Evolutionary conservation across 148 eudicot species (phyloP).

Genomic region (Vaccinium macrocarpon): DNA sequence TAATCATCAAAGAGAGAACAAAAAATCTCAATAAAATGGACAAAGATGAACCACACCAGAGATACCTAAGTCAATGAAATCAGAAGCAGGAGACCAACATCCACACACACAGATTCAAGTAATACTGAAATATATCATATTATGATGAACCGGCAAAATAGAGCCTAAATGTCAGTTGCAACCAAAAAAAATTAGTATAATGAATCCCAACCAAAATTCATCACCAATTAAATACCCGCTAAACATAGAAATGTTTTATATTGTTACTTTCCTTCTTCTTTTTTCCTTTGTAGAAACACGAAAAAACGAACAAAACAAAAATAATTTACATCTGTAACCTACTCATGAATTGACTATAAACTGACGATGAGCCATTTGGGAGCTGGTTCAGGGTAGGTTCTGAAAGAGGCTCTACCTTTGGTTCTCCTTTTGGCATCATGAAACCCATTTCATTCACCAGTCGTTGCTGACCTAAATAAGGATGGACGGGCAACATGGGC

Average conservation of each 20-base stretch:
- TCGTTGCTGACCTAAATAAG: constrained; percentile 23
- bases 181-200: not conserved
- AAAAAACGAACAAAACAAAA: not conserved
- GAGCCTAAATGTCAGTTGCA: not conserved
- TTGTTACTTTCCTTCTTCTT: constrained; percentile 13
- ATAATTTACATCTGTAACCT: constrained; percentile 41
- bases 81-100: not conserved
- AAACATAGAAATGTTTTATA: constrained; percentile 13
- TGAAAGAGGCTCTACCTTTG: constrained; percentile 40
- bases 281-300: not conserved
- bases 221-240: constrained; percentile 9
- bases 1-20: not conserved
- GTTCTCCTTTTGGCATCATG: constrained; percentile 42
- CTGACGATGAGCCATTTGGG: constrained; percentile 23
- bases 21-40: not conserved
- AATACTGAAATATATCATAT: not conserved
- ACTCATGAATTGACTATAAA: constrained; percentile 44
- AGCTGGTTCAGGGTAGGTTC: constrained; percentile 32
- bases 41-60: not conserved
- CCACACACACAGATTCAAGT: not conserved
- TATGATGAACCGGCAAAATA: not conserved
- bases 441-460: constrained; percentile 35
- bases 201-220: constrained; percentile 4
- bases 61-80: not conserved
- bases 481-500: constrained; percentile 26